phyloP scores from a whole-genome alignment of 306 rosid species.

The Gillenia trifoliata region DNA sequence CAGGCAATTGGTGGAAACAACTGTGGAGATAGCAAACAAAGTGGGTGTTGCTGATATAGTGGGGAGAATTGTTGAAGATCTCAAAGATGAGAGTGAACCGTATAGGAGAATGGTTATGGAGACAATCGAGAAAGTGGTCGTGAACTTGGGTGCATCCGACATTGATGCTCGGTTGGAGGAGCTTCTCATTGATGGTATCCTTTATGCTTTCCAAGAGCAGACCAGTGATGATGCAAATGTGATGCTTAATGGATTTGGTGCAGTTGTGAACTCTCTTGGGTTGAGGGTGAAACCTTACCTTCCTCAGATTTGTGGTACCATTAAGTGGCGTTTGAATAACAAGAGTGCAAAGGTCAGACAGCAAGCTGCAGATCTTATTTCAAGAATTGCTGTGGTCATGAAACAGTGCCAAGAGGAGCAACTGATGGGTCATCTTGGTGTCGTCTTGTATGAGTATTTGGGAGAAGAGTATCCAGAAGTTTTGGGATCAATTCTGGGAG shows the following conservation, averaged over 20 bases:
- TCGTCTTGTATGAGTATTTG: conserved; percentile 86
- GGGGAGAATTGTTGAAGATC: conserved; percentile 91
- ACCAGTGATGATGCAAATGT: conserved; percentile 98
- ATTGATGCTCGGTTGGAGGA: conserved; percentile 92
- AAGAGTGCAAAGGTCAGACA: conserved; percentile 97
- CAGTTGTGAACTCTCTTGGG: conserved; percentile 93
- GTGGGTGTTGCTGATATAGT: conserved; percentile 94
- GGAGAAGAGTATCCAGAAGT: conserved; percentile 99
- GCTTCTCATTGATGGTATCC: conserved; percentile 91
- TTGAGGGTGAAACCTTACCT: conserved; percentile 90
- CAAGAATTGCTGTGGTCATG: conserved; percentile 95
- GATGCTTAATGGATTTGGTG: conserved; percentile 96
- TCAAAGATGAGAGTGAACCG: conserved; percentile 97
- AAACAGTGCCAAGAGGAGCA: conserved; percentile 98
- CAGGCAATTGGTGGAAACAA: conserved; percentile 89
- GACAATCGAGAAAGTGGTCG: conserved; percentile 93
- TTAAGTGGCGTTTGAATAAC: conserved; percentile 92
- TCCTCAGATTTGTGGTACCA: conserved; percentile 98
- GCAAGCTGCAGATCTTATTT: conserved; percentile 95
- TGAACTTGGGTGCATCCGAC: conserved; percentile 84
- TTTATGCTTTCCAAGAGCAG: conserved; percentile 98
- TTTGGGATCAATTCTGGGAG: conserved; percentile 88
- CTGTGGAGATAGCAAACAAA: conserved; percentile 95
- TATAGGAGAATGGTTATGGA: conserved; percentile 99
- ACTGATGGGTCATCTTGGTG: conserved; percentile 98